Base-by-base conservation (phyloP, 306 rosid genomes). In the Ormosia semicastrata region DNA sequence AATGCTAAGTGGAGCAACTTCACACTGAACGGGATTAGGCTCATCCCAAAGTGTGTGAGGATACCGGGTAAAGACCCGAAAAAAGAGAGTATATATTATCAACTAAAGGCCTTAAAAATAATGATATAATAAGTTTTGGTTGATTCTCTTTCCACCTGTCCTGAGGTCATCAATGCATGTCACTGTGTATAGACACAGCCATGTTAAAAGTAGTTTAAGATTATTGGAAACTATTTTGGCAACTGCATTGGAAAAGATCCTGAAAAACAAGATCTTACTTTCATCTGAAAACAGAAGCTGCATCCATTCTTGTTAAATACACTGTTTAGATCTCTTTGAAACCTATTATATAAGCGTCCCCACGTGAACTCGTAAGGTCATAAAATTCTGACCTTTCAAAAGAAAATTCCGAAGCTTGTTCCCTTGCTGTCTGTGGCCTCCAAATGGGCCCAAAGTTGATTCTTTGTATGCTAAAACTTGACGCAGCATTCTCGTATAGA, bases 291-390 rank as follows among this genome's bases (percentile, higher is more conserved):
- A 63, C 14, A 24, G 24, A 63, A 63, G 44, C 10, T 62, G 49
- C 12, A 65, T 6, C 11, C 24, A 24, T 24, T 24, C 30, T 32
- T 24, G 59, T 43, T 11, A 32, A 7, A 63, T n/a, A 60, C 60
- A 8, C 17, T 12, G 34, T 75, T 76, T 62, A 9, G 15, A 64
- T 34, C 36, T 49, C 50, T 46, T 47, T 32, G 40, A 63, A 52
- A 46, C 81, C 50, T 13, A 11, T 3, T 40, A 7, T 11, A 5
- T 66, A 3, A 24, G 66, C 13, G 58, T 18, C 75, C 73, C 44
- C 40, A 66, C 39, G 43, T 78, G 53, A 66, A 52, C 33, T 67
- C 24, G 58, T 29, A 66, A 66, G 68, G 76, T 9, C 82, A 52
- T 11, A 14, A 18, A 52, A 12, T 24, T 0, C 7, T 46, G 36